Conservation (phyloP, 768 basidiomycete species). For the Naematelia aurantialba region DNA sequence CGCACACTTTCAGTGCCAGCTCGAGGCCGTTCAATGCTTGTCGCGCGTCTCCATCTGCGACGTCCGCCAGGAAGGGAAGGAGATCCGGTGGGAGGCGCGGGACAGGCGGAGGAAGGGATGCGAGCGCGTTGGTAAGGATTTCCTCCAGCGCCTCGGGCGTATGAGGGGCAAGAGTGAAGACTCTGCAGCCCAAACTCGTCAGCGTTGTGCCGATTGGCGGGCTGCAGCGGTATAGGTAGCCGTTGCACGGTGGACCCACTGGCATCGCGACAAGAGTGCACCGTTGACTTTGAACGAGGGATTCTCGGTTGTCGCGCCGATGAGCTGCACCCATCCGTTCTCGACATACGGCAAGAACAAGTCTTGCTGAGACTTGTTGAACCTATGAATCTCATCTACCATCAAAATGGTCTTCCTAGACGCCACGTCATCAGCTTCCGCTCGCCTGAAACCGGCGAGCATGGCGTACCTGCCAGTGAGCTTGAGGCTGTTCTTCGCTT, state of each 20-base stretch:
- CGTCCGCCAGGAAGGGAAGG: slow-evolving; percentile 46
- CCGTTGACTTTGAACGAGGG: slow-evolving; percentile 77
- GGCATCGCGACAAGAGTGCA: slow-evolving; percentile 70
- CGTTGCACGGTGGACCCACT: slow-evolving; percentile 60
- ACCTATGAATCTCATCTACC: slow-evolving; percentile 76
- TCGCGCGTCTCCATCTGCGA: slow-evolving; percentile 64
- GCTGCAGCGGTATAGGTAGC: neutral
- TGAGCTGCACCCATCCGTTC: slow-evolving; percentile 69
- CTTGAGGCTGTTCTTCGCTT: slow-evolving; percentile 64
- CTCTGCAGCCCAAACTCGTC: slow-evolving; percentile 54
- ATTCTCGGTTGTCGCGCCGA: slow-evolving; percentile 86
- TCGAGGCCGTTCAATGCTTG: slow-evolving; percentile 75
- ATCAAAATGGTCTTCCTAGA: slow-evolving; percentile 69
- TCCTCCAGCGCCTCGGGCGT: slow-evolving; percentile 60
- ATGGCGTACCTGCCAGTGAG: slow-evolving; percentile 65
- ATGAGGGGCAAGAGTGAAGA: slow-evolving; percentile 69
- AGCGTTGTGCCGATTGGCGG: neutral
- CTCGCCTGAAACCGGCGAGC: slow-evolving; percentile 5
- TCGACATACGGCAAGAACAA: slow-evolving; percentile 78
- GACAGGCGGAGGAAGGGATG: slow-evolving; percentile 39
- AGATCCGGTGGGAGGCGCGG: slow-evolving; percentile 45
- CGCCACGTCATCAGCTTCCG: neutral
- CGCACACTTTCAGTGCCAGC: slow-evolving; percentile 56
- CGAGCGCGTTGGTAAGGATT: slow-evolving; percentile 60
- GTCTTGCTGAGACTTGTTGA: slow-evolving; percentile 56